Base-by-base conservation (phyloP, 345 rosid species). In the Rhodomyrtus tomentosa region DNA sequence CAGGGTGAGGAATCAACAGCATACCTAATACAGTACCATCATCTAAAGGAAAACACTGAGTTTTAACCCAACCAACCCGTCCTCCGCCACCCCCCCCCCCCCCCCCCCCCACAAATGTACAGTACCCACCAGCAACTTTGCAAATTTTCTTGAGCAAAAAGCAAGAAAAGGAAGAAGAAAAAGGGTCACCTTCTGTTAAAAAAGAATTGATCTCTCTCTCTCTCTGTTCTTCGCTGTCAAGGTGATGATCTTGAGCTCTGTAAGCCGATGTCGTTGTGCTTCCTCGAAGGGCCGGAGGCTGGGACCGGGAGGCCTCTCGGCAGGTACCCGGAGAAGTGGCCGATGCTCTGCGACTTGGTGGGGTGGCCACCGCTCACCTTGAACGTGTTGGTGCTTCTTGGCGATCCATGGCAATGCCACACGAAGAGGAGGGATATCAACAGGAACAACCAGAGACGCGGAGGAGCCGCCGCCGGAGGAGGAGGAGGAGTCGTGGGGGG, bases 251-350 rank as follows among this genome's bases (percentile, higher is more conserved):
- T 81, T 84, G 84, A 88, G 83, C 83, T 68, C 10, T 90, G 89
- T 73, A 89, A 84, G 88, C 92, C 92, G 84, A 90, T 90, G 81
- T 74, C 91, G 55, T 90, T 90, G 89, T 90, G 91, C 86, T 86
- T 89, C 85, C 90, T 85, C 49, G 92, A 90, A 29, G 92, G 92
- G 18, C 92, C 92, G 38, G 92, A 90, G 84, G 85, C 72, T 8
- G 92, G 91, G 36, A 90, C 86, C 1, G 89, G 92, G 12, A 87
- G 73, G 55, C 87, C 90, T 79, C 88, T 90, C 6, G 92, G 92
- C 87, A 90, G 81, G 86, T 83, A 87, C 80, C 88, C 85, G 42
- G 84, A 82, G 88, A 87, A 90, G 62, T 90, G 92, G n/a, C 81
- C 81, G 29, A 45, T 48, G 82, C 58, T 56, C 49, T 15, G 89